Evolutionary conservation across 73 alveolate species (phyloP).

Genomic region (Blepharisma stoltei): DNA sequence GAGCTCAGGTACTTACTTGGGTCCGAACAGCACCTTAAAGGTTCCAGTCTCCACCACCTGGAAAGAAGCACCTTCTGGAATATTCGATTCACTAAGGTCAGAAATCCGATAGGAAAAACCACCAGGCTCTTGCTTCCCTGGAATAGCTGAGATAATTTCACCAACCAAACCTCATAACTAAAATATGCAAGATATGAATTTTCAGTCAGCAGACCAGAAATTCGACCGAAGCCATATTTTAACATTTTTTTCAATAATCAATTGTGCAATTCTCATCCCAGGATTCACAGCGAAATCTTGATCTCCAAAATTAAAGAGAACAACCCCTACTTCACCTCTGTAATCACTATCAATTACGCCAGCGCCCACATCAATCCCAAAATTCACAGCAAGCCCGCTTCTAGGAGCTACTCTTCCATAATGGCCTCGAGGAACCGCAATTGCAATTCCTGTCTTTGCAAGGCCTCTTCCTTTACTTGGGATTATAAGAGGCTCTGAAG

Average conservation of each 20-base stretch:
- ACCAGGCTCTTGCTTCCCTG: no score
- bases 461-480: constrained; percentile 67
- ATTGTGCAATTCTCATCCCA: constrained; percentile 92
- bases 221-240: no score
- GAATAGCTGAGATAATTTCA: no score
- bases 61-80: no score
- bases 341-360: constrained; percentile 94
- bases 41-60: no score
- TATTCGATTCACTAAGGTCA: no score
- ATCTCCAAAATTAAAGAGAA: constrained; percentile 65
- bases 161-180: no score
- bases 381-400: constrained; percentile 83
- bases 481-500: constrained; percentile 51
- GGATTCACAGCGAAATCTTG: constrained; percentile 61
- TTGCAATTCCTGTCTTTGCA: constrained; percentile 76
- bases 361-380: constrained; percentile 88
- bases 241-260: constrained; percentile 83
- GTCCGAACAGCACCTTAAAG: no score
- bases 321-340: constrained; percentile 83
- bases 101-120: no score
- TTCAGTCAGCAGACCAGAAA: no score
- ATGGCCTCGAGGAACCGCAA: constrained; percentile 66
- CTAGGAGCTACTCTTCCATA: constrained; percentile 94
- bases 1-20: no score
- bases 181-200: no score